Base-by-base conservation (phyloP, 2,329 filamentous ascomycete species). In the Trichoderma citrinoviride region DNA sequence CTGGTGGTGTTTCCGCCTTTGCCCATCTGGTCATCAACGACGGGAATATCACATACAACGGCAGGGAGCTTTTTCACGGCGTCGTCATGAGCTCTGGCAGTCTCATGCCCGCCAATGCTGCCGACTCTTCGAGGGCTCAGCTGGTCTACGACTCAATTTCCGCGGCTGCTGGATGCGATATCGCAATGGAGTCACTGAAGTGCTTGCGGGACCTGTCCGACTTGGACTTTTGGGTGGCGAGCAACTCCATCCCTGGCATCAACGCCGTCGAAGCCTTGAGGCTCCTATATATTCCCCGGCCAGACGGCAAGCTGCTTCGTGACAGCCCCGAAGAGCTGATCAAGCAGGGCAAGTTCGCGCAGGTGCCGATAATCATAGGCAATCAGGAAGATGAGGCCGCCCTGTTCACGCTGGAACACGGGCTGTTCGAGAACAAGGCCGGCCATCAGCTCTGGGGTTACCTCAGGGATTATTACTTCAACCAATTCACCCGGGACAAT, bases 41-140 rank as follows among this genome's bases (percentile, higher is more conserved):
- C 29, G 91, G 91, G 7, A 81, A 94, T 74, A 85, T 86, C 73
- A 87, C 80, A 0, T 93, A 93, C 78, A 92, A 93, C 2, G 89
- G 87, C 58, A 87, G 89, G 70, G 80, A 87, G 1, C 81, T 95
- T 0, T 94, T 95, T 83, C 85, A 88, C 27, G 90, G 80, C 1
- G 90, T 81, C 23, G 93, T 94, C 69, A 93, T 94, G 90, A 85
- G 90, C 77, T 90, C 87, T 2, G 90, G 90, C 2, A 86, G 82
- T 64, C 74, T 89, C 3, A 76, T 85, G 0, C 88, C 88, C 0
- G 82, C 87, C 0, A 84, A 87, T 21, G 79, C 83, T 0, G 84
- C 92, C 0, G 89, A 92, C 70, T 83, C 83, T 27, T 75, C 79
- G 15, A 91, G 91, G 74, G 85, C 82, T 0, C 89, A 93, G 72